Conservation (phyloP, 2,329 filamentous ascomycete species). For the Diaporthe velutina region DNA sequence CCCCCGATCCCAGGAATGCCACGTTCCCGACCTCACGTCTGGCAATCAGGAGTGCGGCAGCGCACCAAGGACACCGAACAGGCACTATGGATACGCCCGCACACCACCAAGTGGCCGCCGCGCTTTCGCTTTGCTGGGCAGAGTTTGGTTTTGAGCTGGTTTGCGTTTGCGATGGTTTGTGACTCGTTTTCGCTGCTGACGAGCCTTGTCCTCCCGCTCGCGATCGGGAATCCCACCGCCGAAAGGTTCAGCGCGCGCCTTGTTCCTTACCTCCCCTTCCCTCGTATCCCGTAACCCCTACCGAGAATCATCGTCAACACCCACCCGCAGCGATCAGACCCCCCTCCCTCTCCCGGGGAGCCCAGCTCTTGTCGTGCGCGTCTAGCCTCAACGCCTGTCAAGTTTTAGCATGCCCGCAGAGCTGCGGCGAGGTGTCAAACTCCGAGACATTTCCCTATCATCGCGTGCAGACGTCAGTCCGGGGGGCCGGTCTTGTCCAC, state of each 20-base stretch:
- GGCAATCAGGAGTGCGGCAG: slow-evolving; percentile 25
- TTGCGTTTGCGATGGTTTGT: neutral
- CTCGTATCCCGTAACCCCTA: neutral
- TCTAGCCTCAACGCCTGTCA: slow-evolving; percentile 24
- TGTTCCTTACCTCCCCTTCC: neutral
- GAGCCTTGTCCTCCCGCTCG: neutral
- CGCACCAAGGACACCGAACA: neutral
- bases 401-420: slow-evolving; percentile 32
- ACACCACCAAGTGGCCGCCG: neutral
- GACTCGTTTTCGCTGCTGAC: slow-evolving; percentile 5
- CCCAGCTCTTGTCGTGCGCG: neutral
- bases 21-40: slow-evolving; percentile 17
- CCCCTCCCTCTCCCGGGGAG: neutral
- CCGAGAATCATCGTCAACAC: slow-evolving; percentile 6
- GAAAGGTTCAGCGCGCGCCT: slow-evolving; percentile 15
- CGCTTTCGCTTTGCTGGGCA: neutral
- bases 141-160: neutral
- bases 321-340: slow-evolving; percentile 12
- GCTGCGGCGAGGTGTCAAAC: slow-evolving; percentile 24
- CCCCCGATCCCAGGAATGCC: slow-evolving; percentile 18
- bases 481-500: neutral
- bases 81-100: neutral
- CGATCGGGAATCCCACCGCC: slow-evolving; percentile 14
- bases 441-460: slow-evolving; percentile 4
- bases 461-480: slow-evolving; percentile 15